A percentile compares a stretch with the other conserved stretches of the same genome.
These are phyloP conservation scores for Arabidopsis suecica DNA, from an alignment of 345 rosid genomes.

Conservation along the genomic window DNA sequence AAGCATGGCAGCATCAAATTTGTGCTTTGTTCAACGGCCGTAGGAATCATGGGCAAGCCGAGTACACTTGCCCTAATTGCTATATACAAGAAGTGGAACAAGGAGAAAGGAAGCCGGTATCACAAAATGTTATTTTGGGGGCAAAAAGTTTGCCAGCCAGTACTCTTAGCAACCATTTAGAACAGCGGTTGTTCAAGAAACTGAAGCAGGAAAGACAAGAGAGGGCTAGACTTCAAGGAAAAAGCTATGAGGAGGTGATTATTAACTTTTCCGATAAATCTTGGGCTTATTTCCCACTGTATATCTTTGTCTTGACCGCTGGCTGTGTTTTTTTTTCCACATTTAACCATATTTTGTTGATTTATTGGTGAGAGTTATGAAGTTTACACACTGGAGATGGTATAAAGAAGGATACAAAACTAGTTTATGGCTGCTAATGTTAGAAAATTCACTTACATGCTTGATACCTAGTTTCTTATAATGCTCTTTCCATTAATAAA, in stretches of 20 bases:
- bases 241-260: constrained; percentile 88
- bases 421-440: constrained; percentile 8
- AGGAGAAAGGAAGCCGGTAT: constrained; percentile 90
- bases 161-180: constrained; percentile 93
- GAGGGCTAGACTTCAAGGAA: constrained; percentile 83
- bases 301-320: constrained; percentile 10
- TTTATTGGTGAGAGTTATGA: constrained; percentile 9
- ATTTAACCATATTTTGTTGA: constrained; percentile 16
- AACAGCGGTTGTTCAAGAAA: constrained; percentile 75
- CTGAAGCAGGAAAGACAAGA: constrained; percentile 84
- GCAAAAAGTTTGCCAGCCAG: constrained; percentile 95
- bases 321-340: constrained; percentile 2
- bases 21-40: constrained; percentile 97
- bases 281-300: constrained; percentile 8
- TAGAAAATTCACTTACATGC: constrained; percentile 20
- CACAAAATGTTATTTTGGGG: constrained; percentile 93
- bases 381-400: constrained; percentile 10
- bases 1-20: constrained; percentile 99
- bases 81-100: constrained; percentile 84
- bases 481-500: neutral
- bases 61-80: constrained; percentile 99
- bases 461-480: constrained; percentile 10
- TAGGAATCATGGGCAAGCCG: constrained; percentile 98
- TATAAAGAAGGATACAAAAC: constrained; percentile 20
- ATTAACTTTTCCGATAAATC: neutral